Evolutionary conservation across 179 eudicot species (phyloP).

Genomic region (Gypsophila paniculata): DNA sequence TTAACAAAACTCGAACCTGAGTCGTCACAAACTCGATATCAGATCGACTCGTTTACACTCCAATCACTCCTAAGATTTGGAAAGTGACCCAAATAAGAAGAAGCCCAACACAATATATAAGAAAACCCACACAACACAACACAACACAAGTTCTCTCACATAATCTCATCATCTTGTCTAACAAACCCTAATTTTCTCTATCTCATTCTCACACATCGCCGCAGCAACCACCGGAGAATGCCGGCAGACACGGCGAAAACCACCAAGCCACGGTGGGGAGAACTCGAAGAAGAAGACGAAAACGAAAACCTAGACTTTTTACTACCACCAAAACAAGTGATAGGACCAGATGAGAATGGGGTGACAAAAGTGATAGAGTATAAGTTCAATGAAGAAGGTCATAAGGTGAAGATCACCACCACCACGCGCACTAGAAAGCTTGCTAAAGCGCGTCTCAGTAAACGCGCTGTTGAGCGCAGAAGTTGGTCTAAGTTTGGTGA

Average conservation of each 20-base stretch:
- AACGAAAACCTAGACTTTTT: slow-evolving; percentile 45
- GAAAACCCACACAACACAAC: too few relatives aligned
- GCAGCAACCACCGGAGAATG: slow-evolving; percentile 1
- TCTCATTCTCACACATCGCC: slow-evolving; percentile 1
- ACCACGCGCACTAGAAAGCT: slow-evolving; percentile 60
- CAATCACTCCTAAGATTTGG: too few relatives aligned
- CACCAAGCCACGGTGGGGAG: slow-evolving; percentile 56
- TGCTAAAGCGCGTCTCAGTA: slow-evolving; percentile 61
- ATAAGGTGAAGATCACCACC: slow-evolving; percentile 60
- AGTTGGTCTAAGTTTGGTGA: slow-evolving; percentile 79
- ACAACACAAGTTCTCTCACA: too few relatives aligned
- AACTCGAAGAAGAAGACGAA: slow-evolving; percentile 50
- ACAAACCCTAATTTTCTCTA: slow-evolving; percentile 3
- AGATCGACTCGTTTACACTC: too few relatives aligned
- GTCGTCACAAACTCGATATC: too few relatives aligned
- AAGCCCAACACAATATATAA: too few relatives aligned
- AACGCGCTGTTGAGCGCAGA: slow-evolving; percentile 62
- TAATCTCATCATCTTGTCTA: too few relatives aligned
- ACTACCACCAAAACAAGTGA: slow-evolving; percentile 45
- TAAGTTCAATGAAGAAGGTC: slow-evolving; percentile 49
- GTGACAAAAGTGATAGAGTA: slow-evolving; percentile 51
- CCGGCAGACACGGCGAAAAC: slow-evolving; percentile 11
- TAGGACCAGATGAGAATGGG: slow-evolving; percentile 56
- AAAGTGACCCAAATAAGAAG: too few relatives aligned
- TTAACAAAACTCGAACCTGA: too few relatives aligned